Evolutionary conservation across 768 basidiomycete species (phyloP), one percentile per base, ranked within the genome.

Genomic region (Tylopilus intermedius): DNA sequence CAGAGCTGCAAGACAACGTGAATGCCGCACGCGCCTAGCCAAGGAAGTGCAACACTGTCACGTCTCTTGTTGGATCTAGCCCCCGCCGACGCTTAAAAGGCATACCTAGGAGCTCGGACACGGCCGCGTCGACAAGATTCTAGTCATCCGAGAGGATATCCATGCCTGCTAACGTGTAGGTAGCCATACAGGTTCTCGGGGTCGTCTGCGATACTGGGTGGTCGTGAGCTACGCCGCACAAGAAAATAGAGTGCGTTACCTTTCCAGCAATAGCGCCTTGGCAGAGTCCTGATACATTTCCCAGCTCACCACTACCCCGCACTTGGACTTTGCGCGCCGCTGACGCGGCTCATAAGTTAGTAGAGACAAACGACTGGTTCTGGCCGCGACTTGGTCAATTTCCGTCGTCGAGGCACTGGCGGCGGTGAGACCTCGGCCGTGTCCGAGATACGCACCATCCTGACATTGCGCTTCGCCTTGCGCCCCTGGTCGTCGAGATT

Each of bases 101-200:
- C 22, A 93, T 72, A 0, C 79, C 73, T 18, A 86, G 74, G 15
- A 95, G 79, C 65, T 96, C 93, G 0, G 88, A 84, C 11, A 94
- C 71, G 0, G 92, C 88, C 1, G 93, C 94, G 65, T 94, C 90
- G 24, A 94, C 77, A n/a, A 96, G 77, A 32, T 77, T 79, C 32
- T 87, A 83, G 61, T 95, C 93, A 32, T 77, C 76, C 3, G 86
- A 86, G 49, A 94, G 70, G 50, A 92, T 83, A 11, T 90, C 93
- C 81, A 95, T 92, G n/a, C 88, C 88, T 0, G 89, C 88, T 1
- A 97, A 78, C 0, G 84, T 79, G 43, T 86, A 89, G 66, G 95
- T 88, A 1, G 90, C 91, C 49, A 79, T 75, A 45, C n/a, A n/a
- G n/a, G n/a, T n/a, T n/a, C n/a, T n/a, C n/a, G n/a, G n/a, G n/a